Evolutionary conservation across 2,329 filamentous ascomycete genomes (phyloP).

Genomic region (Pezicula neosporulosa): DNA sequence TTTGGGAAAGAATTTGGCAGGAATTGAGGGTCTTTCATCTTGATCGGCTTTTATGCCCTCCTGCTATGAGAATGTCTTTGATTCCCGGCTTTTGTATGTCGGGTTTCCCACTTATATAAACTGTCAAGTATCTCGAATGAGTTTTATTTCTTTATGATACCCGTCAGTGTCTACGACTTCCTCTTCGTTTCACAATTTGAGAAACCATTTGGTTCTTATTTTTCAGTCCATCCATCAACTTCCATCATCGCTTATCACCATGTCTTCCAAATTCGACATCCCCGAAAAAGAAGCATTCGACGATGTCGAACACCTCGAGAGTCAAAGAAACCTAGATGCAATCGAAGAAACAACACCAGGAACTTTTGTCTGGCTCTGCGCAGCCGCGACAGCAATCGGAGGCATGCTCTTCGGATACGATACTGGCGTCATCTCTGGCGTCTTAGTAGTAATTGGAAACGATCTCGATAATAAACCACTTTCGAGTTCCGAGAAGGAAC

Average conservation of each 20-base stretch:
- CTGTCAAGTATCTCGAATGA: too few relatives aligned
- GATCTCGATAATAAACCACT: constrained; percentile 36
- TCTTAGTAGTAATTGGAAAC: constrained; percentile 33
- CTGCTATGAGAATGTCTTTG: too few relatives aligned
- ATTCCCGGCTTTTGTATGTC: too few relatives aligned
- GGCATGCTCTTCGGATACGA: constrained; percentile 59
- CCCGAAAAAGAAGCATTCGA: neutral
- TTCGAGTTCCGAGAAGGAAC: constrained; percentile 40
- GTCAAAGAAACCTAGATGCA: neutral
- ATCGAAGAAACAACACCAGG: constrained; percentile 34
- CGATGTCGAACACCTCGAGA: neutral
- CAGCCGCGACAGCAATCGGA: constrained; percentile 58
- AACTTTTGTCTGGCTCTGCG: constrained; percentile 53
- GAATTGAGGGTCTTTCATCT: too few relatives aligned
- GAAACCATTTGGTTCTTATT: neutral
- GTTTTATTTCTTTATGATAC: too few relatives aligned
- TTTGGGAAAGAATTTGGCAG: too few relatives aligned
- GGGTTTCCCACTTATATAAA: too few relatives aligned
- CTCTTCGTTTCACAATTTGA: too few relatives aligned
- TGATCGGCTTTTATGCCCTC: too few relatives aligned
- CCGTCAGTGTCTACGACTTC: too few relatives aligned
- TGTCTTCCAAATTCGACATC: neutral
- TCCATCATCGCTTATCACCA: neutral
- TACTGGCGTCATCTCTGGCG: constrained; percentile 39
- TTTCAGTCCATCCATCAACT: neutral